Percentiles rank a stretch among this genome's conserved stretches.
Conservation (phyloP, 306 rosid species). For the Mimosa pudica region DNA sequence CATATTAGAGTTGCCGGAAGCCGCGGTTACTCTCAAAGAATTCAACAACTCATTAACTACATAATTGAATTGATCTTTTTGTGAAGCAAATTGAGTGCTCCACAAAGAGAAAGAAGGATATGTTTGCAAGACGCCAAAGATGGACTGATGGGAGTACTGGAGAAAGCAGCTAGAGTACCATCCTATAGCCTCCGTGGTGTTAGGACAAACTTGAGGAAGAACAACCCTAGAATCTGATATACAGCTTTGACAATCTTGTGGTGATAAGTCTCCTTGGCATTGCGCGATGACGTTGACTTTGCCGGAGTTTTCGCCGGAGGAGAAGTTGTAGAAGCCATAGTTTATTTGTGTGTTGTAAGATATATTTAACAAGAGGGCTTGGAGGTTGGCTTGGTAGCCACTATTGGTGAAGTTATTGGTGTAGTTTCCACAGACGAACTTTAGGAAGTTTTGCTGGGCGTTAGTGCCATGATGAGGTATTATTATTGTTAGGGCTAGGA, state of each 20-base stretch:
- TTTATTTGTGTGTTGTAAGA: not conserved
- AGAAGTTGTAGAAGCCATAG: conserved; percentile 34
- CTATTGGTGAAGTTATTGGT: conserved; percentile 13
- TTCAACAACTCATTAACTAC: not conserved
- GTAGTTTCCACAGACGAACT: conserved; percentile 32
- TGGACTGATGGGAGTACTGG: conserved; percentile 28
- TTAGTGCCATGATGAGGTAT: not conserved
- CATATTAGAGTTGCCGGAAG: not conserved
- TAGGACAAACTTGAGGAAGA: conserved; percentile 29
- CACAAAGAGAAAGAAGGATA: not conserved
- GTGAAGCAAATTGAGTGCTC: not conserved
- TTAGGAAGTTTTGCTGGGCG: conserved; percentile 11
- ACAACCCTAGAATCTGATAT: conserved; percentile 7
- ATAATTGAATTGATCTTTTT: not conserved
- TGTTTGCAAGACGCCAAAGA: not conserved
- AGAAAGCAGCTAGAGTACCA: conserved; percentile 33
- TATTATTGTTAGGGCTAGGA: not conserved
- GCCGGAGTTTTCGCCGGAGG: conserved; percentile 30
- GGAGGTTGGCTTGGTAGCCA: conserved; percentile 37
- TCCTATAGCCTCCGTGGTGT: conserved; percentile 38
- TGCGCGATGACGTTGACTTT: conserved; percentile 26
- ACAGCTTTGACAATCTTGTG: conserved; percentile 33
- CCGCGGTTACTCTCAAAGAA: not conserved
- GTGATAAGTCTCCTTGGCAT: conserved; percentile 41
- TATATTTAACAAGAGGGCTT: conserved; percentile 38